phyloP scores from a whole-genome alignment of 148 eudicot species.

The Bassia scoparia region DNA sequence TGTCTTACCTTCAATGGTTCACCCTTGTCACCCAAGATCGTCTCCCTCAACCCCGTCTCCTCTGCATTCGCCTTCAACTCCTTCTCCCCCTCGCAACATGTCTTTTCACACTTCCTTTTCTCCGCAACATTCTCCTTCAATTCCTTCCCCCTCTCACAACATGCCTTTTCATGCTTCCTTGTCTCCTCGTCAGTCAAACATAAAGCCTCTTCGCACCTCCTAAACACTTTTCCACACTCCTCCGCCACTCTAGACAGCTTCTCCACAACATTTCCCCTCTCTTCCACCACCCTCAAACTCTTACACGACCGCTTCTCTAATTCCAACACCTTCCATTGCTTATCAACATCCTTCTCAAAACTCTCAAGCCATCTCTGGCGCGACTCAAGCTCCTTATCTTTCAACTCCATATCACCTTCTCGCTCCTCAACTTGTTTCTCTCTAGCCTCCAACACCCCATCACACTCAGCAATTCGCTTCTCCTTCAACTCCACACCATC shows the following conservation, averaged over 20 bases:
- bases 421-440: neutral
- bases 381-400: too few species aligned
- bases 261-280: slow-evolving; percentile 6
- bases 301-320: slow-evolving; percentile 1
- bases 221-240: neutral
- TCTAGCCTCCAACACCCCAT: neutral
- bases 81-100: neutral
- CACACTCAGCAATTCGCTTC: neutral
- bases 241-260: slow-evolving; percentile 9
- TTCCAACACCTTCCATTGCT: too few species aligned
- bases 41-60: neutral
- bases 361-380: too few species aligned
- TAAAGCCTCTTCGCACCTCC: neutral
- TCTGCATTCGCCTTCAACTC: neutral
- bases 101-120: neutral
- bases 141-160: neutral
- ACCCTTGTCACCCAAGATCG: neutral
- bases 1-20: neutral
- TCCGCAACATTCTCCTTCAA: neutral
- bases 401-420: too few species aligned
- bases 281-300: neutral
- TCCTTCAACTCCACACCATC: neutral
- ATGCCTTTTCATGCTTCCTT: neutral
- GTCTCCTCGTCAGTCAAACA: neutral
- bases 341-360: too few species aligned